Evolutionary conservation across 495 filamentous ascomycete species (phyloP).

Genomic region (Astrocystis sublimbata): DNA sequence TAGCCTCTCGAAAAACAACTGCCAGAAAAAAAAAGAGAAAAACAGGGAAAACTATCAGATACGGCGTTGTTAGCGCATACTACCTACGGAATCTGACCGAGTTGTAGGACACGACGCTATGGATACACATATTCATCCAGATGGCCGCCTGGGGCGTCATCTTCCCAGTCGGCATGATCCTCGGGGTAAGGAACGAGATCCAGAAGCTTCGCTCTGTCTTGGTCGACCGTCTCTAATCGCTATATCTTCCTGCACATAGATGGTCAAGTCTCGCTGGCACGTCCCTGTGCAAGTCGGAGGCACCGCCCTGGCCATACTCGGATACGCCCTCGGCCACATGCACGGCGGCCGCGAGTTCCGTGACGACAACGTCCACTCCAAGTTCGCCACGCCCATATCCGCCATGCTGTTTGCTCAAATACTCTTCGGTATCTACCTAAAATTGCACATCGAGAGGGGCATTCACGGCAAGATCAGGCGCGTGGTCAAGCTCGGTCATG

Average conservation of each 20-base stretch:
- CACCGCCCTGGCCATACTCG: slow-evolving; percentile 72
- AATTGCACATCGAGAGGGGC: slow-evolving; percentile 81
- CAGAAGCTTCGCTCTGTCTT: not conserved
- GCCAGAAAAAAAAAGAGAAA: too few species aligned
- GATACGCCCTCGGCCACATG: slow-evolving; percentile 86
- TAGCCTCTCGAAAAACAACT: not conserved
- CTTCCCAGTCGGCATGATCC: slow-evolving; percentile 93
- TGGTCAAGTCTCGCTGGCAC: slow-evolving; percentile 88
- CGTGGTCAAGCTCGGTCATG: slow-evolving; percentile 70
- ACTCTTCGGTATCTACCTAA: slow-evolving; percentile 81
- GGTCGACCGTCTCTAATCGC: slow-evolving; percentile 7
- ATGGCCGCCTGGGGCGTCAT: slow-evolving; percentile 83
- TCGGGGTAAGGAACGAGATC: slow-evolving; percentile 65
- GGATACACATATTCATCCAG: slow-evolving; percentile 92
- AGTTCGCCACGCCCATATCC: slow-evolving; percentile 78
- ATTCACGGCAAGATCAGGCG: slow-evolving; percentile 76
- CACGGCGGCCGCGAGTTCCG: slow-evolving; percentile 89
- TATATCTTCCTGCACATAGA: slow-evolving; percentile 49
- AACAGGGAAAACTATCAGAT: not conserved
- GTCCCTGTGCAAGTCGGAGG: slow-evolving; percentile 83
- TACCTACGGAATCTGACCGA: slow-evolving; percentile 21
- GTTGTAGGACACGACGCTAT: slow-evolving; percentile 76
- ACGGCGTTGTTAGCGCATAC: slow-evolving; percentile 3
- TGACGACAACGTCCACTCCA: slow-evolving; percentile 73
- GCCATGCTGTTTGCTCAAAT: slow-evolving; percentile 75